phyloP scores from a whole-genome alignment of 2,329 filamentous ascomycete genomes.

The Blastomyces gilchristii region DNA sequence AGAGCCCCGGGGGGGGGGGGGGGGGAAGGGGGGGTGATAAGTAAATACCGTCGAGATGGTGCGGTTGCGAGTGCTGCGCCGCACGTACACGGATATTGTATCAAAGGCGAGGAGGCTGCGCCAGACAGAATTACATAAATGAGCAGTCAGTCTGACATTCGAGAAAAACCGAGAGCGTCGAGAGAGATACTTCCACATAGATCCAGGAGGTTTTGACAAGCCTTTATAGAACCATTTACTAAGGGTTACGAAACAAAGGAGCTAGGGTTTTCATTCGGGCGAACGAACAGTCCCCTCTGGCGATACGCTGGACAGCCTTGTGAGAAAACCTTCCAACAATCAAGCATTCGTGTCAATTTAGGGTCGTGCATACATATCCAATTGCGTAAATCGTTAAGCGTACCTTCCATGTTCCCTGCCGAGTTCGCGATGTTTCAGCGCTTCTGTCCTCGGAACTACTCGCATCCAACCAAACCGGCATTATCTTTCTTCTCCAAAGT shows the following conservation, averaged over 20 bases:
- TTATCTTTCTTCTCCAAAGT: background rate
- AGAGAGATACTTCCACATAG: background rate
- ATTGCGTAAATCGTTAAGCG: background rate
- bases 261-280: background rate
- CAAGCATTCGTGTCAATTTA: background rate
- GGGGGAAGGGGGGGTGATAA: background rate
- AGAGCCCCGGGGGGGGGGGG: too few species aligned
- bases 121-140: background rate
- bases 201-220: background rate
- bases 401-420: background rate
- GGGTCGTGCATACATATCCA: background rate
- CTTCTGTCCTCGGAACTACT: background rate
- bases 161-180: background rate
- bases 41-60: background rate
- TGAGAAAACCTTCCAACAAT: background rate
- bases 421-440: background rate
- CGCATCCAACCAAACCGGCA: background rate
- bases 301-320: background rate
- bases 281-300: background rate
- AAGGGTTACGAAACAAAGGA: background rate
- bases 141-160: background rate
- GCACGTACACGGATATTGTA: too few species aligned
- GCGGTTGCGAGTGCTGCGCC: background rate
- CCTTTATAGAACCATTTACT: background rate
- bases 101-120: too few species aligned